Conservation (phyloP, 257 asterid species). For the Haberlea rhodopensis region DNA sequence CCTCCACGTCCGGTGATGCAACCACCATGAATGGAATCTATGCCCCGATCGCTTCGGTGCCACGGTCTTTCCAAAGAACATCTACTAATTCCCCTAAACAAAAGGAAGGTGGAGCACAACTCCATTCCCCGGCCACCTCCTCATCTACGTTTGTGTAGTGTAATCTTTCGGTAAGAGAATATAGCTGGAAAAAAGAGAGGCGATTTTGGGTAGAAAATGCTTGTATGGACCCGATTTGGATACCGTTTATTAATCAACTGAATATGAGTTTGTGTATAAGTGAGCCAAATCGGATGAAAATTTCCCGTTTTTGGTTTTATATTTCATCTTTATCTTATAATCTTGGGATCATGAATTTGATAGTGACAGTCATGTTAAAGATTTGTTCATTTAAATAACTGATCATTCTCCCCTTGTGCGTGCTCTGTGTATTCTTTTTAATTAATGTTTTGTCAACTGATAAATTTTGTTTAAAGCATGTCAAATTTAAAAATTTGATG, state of each 20-base stretch:
- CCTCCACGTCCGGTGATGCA: conserved; percentile 22
- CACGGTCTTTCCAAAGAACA: conserved; percentile 23
- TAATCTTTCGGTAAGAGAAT: conserved; percentile 10
- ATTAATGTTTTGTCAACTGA: background rate
- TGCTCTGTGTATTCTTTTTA: background rate
- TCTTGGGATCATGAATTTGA: conserved; percentile 23
- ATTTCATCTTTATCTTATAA: conserved; percentile 14
- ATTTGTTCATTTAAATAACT: background rate
- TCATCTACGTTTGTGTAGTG: conserved; percentile 33
- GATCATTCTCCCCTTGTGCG: background rate
- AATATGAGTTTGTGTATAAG: too few species aligned
- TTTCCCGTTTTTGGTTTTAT: conserved; percentile 1
- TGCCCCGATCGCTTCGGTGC: conserved; percentile 31
- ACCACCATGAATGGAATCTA: conserved; percentile 20
- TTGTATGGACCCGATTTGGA: too few species aligned
- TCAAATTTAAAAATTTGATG: too few species aligned
- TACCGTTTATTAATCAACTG: background rate
- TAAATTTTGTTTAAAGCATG: background rate
- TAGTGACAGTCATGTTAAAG: conserved; percentile 15
- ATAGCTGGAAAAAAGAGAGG: conserved; percentile 10
- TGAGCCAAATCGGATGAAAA: too few species aligned
- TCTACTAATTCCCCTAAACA: conserved; percentile 15
- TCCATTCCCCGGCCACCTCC: conserved; percentile 45
- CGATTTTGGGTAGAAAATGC: conserved; percentile 7
- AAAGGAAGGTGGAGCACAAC: conserved; percentile 31